phyloP scores from a whole-genome alignment of 345 rosid genomes.

The Luvunga scandens region DNA sequence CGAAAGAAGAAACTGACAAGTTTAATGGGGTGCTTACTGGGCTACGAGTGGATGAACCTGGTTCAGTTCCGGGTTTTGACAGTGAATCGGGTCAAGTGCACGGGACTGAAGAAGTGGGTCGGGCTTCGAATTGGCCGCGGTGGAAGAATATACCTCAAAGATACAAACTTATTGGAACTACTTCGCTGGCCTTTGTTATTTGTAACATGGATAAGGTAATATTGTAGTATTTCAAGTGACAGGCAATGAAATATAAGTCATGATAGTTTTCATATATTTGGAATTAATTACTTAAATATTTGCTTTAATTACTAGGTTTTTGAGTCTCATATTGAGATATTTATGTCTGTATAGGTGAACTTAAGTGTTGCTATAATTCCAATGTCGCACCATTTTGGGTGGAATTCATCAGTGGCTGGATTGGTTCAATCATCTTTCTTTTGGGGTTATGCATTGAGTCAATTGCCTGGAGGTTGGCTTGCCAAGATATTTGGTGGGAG shows the following conservation, averaged over 20 bases:
- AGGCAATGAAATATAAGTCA: not conserved
- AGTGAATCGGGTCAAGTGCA: constrained; percentile 2
- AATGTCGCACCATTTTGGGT: constrained; percentile 93
- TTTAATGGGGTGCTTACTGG: constrained; percentile 26
- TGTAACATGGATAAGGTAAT: constrained; percentile 94
- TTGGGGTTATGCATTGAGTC: constrained; percentile 96
- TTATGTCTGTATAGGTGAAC: constrained; percentile 56
- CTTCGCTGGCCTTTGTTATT: constrained; percentile 89
- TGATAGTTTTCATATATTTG: not conserved
- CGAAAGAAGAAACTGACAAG: constrained; percentile 40
- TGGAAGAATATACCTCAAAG: constrained; percentile 76
- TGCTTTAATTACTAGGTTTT: not conserved
- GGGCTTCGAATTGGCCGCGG: constrained; percentile 67
- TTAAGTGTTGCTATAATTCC: constrained; percentile 95
- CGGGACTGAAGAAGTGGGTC: constrained; percentile 37
- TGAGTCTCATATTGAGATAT: not conserved
- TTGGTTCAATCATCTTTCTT: constrained; percentile 93
- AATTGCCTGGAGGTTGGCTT: constrained; percentile 95
- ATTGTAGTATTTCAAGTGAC: not conserved
- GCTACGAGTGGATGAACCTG: constrained; percentile 32
- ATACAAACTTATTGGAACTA: constrained; percentile 80
- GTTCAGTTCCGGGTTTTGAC: constrained; percentile 21
- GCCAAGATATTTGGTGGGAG: constrained; percentile 91
- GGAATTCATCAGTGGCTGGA: constrained; percentile 84
- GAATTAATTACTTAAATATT: not conserved